Conservation (phyloP, 768 basidiomycete genomes). For the Termitomyces sp. region DNA sequence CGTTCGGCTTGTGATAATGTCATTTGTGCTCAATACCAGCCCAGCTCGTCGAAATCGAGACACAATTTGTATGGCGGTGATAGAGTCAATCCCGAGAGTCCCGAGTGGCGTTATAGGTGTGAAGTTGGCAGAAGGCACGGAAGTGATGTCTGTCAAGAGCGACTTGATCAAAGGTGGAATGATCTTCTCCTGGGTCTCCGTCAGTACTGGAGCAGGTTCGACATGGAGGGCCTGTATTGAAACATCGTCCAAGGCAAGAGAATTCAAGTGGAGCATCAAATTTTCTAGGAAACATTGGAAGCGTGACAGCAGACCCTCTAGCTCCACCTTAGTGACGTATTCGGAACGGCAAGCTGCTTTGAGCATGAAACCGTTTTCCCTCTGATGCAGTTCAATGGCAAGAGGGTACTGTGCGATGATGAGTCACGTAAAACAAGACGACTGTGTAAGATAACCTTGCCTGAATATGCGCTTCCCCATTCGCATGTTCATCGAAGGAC, state of each 20-base stretch:
- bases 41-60: constrained; percentile 36
- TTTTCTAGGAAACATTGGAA: constrained; percentile 14
- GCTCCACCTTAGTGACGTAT: constrained; percentile 21
- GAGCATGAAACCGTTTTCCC: constrained; percentile 25
- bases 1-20: constrained; percentile 38
- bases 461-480: constrained; percentile 23
- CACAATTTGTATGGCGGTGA: constrained; percentile 43
- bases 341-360: constrained; percentile 31
- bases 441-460: constrained; percentile 11
- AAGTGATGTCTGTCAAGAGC: constrained; percentile 21
- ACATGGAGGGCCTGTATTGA: constrained; percentile 4
- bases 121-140: constrained; percentile 26
- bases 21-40: constrained; percentile 28
- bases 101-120: constrained; percentile 30
- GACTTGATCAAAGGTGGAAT: neutral
- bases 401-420: constrained; percentile 34
- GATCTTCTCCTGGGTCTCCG: neutral
- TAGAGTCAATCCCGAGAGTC: constrained; percentile 46
- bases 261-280: constrained; percentile 15
- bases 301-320: constrained; percentile 18
- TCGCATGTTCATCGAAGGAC: constrained; percentile 17
- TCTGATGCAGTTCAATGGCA: constrained; percentile 38
- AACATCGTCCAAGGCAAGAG: constrained; percentile 6
- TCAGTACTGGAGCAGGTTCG: neutral
- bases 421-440: neutral